These are phyloP conservation scores for Durio zibethinus DNA, from an alignment of 345 rosid species.

Conservation along the genomic window DNA sequence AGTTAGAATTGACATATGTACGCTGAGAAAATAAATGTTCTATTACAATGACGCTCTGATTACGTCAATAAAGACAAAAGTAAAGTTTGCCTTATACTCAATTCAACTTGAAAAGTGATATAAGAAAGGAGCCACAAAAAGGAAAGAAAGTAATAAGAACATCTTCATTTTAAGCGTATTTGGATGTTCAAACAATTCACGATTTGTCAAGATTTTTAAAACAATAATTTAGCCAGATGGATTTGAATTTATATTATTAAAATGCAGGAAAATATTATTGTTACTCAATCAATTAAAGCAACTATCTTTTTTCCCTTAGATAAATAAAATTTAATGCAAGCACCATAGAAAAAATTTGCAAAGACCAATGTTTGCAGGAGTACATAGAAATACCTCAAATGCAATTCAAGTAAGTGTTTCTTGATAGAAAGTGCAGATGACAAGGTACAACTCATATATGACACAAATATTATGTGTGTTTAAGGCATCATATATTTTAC, in stretches of 20 bases:
- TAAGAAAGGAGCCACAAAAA: neutral
- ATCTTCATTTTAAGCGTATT: neutral
- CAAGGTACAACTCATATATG: neutral
- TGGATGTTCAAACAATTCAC: neutral
- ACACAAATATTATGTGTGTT: neutral
- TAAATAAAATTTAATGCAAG: neutral
- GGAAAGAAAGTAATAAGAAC: neutral
- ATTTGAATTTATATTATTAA: neutral
- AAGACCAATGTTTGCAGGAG: neutral
- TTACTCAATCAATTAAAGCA: neutral
- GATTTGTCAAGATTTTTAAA: neutral
- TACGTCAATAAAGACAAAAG: constrained; percentile 18
- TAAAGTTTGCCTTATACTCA: neutral
- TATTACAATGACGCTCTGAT: constrained; percentile 13
- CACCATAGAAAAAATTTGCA: neutral
- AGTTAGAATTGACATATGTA: constrained; percentile 25
- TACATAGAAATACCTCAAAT: neutral
- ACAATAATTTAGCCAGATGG: neutral
- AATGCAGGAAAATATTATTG: neutral
- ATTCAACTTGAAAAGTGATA: neutral
- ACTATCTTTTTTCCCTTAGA: neutral
- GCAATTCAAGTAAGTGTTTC: neutral
- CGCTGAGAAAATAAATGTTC: constrained; percentile 9
- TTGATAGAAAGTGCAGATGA: neutral
- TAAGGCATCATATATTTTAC: neutral